Percentiles rank a stretch among this genome's conserved stretches.
Evolutionary conservation across 108 stramenopile genomes (phyloP).

Genomic region (Schizochytrium sp.): DNA sequence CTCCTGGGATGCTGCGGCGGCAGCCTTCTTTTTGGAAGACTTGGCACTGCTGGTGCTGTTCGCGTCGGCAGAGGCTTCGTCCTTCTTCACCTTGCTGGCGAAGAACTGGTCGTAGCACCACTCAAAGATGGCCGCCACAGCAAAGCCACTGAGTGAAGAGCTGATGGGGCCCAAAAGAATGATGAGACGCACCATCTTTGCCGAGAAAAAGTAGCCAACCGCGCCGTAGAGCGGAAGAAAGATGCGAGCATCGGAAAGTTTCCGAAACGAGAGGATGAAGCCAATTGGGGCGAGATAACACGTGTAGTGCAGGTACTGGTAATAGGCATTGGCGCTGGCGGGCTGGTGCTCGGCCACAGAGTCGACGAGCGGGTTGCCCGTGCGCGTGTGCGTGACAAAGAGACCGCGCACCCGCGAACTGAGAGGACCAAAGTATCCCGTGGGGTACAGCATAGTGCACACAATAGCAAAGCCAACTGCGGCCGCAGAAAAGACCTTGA

Average conservation of each 20-base stretch:
- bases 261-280: slow-evolving; percentile 59
- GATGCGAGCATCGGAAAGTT: slow-evolving; percentile 64
- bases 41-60: not conserved
- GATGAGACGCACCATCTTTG: slow-evolving; percentile 93
- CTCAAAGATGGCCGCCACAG: slow-evolving; percentile 63
- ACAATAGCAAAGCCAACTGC: slow-evolving; percentile 35
- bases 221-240: slow-evolving; percentile 84
- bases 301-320: slow-evolving; percentile 88
- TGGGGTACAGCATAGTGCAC: slow-evolving; percentile 61
- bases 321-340: slow-evolving; percentile 80
- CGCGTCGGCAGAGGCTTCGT: not conserved
- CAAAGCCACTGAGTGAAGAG: slow-evolving; percentile 72
- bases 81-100: not conserved
- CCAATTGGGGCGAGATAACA: slow-evolving; percentile 85
- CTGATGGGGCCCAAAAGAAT: slow-evolving; percentile 85
- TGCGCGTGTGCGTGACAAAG: slow-evolving; percentile 81
- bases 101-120: slow-evolving; percentile 51
- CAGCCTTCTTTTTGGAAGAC: not conserved
- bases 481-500: slow-evolving; percentile 50
- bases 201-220: slow-evolving; percentile 85
- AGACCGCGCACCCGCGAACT: slow-evolving; percentile 69
- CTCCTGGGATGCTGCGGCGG: not conserved
- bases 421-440: slow-evolving; percentile 84
- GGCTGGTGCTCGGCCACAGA: slow-evolving; percentile 95
- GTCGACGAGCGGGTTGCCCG: slow-evolving; percentile 81